phyloP scores from a whole-genome alignment of 495 filamentous ascomycete genomes.

The Hypoxylon lienhwacheense region DNA sequence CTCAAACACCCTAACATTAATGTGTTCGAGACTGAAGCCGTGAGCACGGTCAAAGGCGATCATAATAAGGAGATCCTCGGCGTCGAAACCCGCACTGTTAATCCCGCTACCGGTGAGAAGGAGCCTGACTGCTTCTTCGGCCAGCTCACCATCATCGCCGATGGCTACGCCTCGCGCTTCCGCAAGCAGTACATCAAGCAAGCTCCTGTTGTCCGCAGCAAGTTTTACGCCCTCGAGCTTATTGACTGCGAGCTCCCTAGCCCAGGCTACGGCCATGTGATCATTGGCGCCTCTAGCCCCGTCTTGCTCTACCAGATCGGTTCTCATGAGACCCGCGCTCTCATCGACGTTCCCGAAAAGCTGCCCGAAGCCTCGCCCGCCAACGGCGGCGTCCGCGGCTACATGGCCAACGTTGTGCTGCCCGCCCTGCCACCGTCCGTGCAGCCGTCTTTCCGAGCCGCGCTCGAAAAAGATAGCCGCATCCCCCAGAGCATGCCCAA shows the following conservation, averaged over 20 bases:
- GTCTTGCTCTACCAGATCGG: conserved; percentile 97
- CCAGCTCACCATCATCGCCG: conserved; percentile 81
- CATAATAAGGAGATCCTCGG: conserved; percentile 68
- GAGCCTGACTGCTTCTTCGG: conserved; percentile 76
- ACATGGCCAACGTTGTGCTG: conserved; percentile 75
- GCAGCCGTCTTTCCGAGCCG: conserved; percentile 71
- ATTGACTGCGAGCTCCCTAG: conserved; percentile 79
- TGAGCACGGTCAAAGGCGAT: conserved; percentile 60
- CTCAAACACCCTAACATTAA: conserved; percentile 68
- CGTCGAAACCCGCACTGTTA: conserved; percentile 66
- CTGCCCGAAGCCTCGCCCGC: conserved; percentile 67
- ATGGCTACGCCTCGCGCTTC: conserved; percentile 94
- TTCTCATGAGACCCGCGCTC: conserved; percentile 84
- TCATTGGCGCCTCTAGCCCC: conserved; percentile 76
- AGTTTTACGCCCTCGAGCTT: conserved; percentile 91
- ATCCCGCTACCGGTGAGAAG: conserved; percentile 57
- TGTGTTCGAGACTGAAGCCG: conserved; percentile 72
- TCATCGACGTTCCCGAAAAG: conserved; percentile 87
- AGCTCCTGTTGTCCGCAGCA: conserved; percentile 69
- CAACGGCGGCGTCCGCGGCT: conserved; percentile 78
- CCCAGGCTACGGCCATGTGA: conserved; percentile 79
- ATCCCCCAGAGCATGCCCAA: conserved; percentile 85
- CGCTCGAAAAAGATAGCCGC: conserved; percentile 72
- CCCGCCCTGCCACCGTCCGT: conserved; percentile 73
- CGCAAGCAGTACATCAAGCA: conserved; percentile 75